Base-by-base conservation (phyloP, 2,329 filamentous ascomycete species). In the Nemania abortiva region DNA sequence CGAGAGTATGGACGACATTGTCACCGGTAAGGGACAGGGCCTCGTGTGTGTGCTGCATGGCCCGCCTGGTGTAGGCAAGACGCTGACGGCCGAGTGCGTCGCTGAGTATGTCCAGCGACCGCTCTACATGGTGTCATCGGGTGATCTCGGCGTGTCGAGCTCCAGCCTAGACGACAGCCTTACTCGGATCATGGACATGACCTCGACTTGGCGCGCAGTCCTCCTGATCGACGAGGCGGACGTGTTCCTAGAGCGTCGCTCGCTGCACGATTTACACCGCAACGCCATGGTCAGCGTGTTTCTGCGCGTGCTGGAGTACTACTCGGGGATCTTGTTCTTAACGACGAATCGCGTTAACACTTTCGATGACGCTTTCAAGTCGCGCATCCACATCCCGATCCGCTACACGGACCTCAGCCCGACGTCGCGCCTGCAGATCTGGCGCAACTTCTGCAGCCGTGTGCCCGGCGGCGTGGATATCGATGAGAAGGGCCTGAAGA, bases 1-100 rank as follows among this genome's bases (percentile, higher is more conserved):
- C 15, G 68, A 66, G 15, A 31, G 20, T 3, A 70, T 74, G 29
- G 70, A 73, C 11, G 72, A 75, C 50, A 74, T 73, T 13, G 65
- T 74, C 1, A 72, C 67, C 15, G 71, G 72, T 6, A 75, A 74
- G 64, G 73, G 71, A 1, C 65, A 82, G 58, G 83, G 83, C 3
- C 78, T 86, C 20, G 81, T 86, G 52, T 80, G 84, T 54, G 79
- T 86, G 0, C 77, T 86, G 4, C 82, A 81, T 9, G 83, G 84
- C 0, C 82, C 82, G 0, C 82, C 82, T 0, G 84, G 84, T 3
- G 84, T 82, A 0, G 84, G 84, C 27, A 86, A 77, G 63, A 75
- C 74, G 1, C 71, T 82, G 18, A 83, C 80, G 1, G 81, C 79
- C 6, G 77, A 81, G 64, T 79, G 80, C 22, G 77, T 82, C 2